These are phyloP conservation scores for Purpureocillium lavendulum DNA, from an alignment of 2,329 filamentous ascomycete species.

Conservation along the genomic window DNA sequence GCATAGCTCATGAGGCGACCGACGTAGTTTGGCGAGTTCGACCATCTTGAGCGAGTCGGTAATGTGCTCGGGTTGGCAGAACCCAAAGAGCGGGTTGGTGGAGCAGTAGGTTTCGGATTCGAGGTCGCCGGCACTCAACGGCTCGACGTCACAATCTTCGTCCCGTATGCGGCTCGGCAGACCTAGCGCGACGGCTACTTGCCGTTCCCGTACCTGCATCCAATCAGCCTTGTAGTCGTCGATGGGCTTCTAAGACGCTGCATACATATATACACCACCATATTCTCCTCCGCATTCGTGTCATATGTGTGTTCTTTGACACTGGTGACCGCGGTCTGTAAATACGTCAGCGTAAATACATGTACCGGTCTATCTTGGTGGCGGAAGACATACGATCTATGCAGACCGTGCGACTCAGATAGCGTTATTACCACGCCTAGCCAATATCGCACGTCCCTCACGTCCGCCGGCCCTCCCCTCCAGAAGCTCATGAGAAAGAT, in stretches of 20 bases:
- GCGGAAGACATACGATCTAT: constrained; percentile 23
- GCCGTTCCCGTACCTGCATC: constrained; percentile 24
- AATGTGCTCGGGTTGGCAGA: constrained; percentile 22
- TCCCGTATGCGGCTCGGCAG: constrained; percentile 27
- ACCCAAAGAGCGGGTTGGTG: constrained; percentile 16
- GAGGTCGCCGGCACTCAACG: constrained; percentile 19
- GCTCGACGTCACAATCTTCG: constrained; percentile 29
- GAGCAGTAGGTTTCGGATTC: constrained; percentile 17
- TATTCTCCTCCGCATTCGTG: constrained; percentile 33
- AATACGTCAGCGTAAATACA: not conserved
- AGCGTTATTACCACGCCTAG: constrained; percentile 40
- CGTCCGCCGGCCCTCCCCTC: constrained; percentile 38
- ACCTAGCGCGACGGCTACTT: constrained; percentile 26
- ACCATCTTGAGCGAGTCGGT: constrained; percentile 29
- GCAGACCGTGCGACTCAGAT: constrained; percentile 39
- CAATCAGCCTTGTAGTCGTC: constrained; percentile 2
- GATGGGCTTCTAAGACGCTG: not conserved
- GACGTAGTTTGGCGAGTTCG: constrained; percentile 24
- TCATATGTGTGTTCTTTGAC: constrained; percentile 15
- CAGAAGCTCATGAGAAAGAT: constrained; percentile 49
- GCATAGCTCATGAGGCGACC: constrained; percentile 1
- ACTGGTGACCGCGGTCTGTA: constrained; percentile 14
- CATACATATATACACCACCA: constrained; percentile 48
- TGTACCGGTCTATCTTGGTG: not conserved
- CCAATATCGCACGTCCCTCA: constrained; percentile 42